These are phyloP conservation scores for Pyrrhoderma lamaoense DNA, from an alignment of 1,284 basidiomycete genomes.

Conservation along the genomic window DNA sequence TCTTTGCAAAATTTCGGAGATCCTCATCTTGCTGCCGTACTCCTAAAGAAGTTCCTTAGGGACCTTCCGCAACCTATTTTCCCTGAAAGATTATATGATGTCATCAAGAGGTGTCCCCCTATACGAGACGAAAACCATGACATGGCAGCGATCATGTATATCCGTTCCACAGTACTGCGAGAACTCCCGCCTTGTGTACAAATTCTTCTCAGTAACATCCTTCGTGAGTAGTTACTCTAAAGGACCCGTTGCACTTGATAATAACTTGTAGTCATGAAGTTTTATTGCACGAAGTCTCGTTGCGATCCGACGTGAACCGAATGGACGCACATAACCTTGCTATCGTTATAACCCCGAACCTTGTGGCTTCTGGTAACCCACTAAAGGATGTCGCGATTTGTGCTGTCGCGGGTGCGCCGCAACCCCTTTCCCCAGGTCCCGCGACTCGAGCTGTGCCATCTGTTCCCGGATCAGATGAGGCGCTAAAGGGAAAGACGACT, in stretches of 20 bases:
- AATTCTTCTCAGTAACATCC: constrained; percentile 62
- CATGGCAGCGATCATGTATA: constrained; percentile 50
- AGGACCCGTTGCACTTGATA: constrained; percentile 1
- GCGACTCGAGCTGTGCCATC: constrained; percentile 20
- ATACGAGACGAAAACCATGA: constrained; percentile 48
- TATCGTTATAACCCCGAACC: constrained; percentile 71
- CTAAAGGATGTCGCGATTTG: constrained; percentile 68
- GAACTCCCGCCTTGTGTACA: constrained; percentile 63
- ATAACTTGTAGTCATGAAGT: no score
- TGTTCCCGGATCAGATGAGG: constrained; percentile 19
- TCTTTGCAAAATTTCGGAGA: constrained; percentile 67
- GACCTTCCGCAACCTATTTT: constrained; percentile 74
- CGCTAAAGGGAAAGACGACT: constrained; percentile 42
- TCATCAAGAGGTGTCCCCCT: constrained; percentile 60
- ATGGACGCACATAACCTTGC: constrained; percentile 83
- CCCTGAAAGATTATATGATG: constrained; percentile 55
- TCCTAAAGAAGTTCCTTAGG: constrained; percentile 78
- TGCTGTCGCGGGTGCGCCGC: constrained; percentile 42
- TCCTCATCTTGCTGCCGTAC: constrained; percentile 73
- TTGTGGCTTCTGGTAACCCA: constrained; percentile 62
- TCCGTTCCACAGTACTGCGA: constrained; percentile 59
- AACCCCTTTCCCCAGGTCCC: constrained; percentile 20
- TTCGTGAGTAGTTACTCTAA: no score
- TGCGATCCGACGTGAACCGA: constrained; percentile 54
- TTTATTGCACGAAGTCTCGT: constrained; percentile 73